Base-by-base conservation (phyloP, 768 basidiomycete species). In the Leccinum arenicola region DNA sequence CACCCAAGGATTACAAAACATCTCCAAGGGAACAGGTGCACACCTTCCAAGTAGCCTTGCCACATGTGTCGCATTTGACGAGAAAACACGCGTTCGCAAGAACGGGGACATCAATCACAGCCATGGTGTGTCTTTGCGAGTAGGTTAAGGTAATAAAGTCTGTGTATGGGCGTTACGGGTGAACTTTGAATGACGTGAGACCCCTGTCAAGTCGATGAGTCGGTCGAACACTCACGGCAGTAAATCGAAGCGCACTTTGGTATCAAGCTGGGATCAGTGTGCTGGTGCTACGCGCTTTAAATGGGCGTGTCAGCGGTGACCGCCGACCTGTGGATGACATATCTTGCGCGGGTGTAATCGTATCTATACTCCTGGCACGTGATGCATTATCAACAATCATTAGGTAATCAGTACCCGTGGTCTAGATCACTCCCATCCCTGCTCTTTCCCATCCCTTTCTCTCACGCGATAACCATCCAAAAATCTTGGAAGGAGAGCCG, bases 11-110 rank as follows among this genome's bases (percentile, higher is more conserved):
- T 57, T 51, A 60, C 62, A 61, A 56, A 40, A 54, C 57, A 66
- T 70, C 66, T 51, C 60, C 67, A 75, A 68, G 64, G 63, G 52
- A 66, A 66, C 64, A 67, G 50, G 60, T 56, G 73, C 80, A 67
- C 69, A 89, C 89, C 76, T 69, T 77, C 89, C 89, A 91, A 19
- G 85, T 89, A 25, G 75, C 83, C 79, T 89, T 90, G 52, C 80
- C 79, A 71, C 89, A 91, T 59, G 72, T 76, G 54, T 71, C 73
- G 74, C 89, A 91, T 58, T 78, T 77, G 58, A 86, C 84, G 61
- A 72, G 63, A 69, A 72, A 80, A 76, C 89, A 91, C 59, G 72
- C 65, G 68, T 88, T 75, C 61, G 77, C 79, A 56, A 80, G 84
- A 63, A 72, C 64, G 64, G 68, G 51, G 52, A 38, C 36, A 52